Evolutionary conservation across 2,329 filamentous ascomycete genomes (phyloP).

Genomic region (Diplocarpon rosae): DNA sequence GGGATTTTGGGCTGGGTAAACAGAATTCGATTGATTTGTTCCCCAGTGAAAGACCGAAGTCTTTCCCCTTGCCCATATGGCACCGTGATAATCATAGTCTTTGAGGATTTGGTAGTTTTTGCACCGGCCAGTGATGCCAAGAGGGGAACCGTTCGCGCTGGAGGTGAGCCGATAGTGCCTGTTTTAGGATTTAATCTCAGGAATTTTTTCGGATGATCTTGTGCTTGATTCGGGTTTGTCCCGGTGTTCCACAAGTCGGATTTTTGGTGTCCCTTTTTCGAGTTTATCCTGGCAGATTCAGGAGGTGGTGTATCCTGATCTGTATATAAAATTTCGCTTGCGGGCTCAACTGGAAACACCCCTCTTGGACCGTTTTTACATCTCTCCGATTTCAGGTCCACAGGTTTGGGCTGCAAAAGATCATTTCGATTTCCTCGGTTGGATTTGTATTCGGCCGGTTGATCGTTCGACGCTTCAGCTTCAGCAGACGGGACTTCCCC

Average conservation of each 20-base stretch:
- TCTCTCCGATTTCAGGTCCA: no score
- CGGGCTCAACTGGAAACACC: no score
- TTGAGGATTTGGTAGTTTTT: conserved; percentile 23
- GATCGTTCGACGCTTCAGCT: neutral
- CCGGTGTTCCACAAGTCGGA: neutral
- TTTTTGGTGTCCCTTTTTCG: no score
- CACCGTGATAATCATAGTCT: conserved; percentile 40
- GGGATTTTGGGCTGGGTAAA: conserved; percentile 1
- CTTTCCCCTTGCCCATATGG: conserved; percentile 44
- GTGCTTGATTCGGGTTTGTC: neutral
- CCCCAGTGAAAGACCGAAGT: conserved; percentile 39
- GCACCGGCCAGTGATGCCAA: neutral
- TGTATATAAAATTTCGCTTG: no score
- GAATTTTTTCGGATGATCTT: conserved; percentile 35
- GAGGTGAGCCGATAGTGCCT: conserved; percentile 49
- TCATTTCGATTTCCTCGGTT: no score
- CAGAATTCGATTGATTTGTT: conserved; percentile 54
- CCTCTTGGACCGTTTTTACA: no score
- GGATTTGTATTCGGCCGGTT: neutral
- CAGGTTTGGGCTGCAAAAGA: no score
- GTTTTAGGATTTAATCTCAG: conserved; percentile 48
- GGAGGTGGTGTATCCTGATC: no score
- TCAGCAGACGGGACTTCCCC: conserved; percentile 2
- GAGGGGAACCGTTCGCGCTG: neutral
- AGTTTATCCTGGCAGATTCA: no score